These are phyloP conservation scores for Harringtonia lauricola DNA, from an alignment of 2,329 filamentous ascomycete genomes.

Conservation along the genomic window DNA sequence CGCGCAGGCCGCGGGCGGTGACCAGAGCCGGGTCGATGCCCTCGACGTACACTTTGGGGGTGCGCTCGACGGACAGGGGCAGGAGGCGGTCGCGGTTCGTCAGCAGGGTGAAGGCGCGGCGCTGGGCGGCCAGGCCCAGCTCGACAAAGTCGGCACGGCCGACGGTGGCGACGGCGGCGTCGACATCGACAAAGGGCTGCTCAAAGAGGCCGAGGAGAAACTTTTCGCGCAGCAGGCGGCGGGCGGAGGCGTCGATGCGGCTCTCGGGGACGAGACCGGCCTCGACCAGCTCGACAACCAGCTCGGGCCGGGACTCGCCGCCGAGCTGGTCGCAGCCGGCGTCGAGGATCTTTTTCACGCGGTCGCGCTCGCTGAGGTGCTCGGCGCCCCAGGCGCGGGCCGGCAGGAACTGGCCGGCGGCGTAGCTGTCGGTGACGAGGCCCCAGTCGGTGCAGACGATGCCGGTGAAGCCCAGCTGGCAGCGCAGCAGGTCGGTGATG, in stretches of 20 bases:
- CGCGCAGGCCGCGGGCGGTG: too few relatives aligned
- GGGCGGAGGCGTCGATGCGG: constrained; percentile 33
- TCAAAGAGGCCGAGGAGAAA: constrained; percentile 41
- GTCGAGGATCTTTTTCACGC: constrained; percentile 31
- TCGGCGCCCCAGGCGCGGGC: constrained; percentile 40
- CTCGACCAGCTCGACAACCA: constrained; percentile 34
- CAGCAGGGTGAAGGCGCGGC: too few relatives aligned
- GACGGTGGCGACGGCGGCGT: constrained; percentile 27
- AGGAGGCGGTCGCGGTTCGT: too few relatives aligned
- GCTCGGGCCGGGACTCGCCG: constrained; percentile 34
- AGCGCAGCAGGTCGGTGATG: constrained; percentile 34
- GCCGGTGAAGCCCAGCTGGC: constrained; percentile 36
- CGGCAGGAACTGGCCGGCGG: constrained; percentile 31
- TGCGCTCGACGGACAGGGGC: too few relatives aligned
- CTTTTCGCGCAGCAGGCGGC: constrained; percentile 35
- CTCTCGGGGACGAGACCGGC: constrained; percentile 27
- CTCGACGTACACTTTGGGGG: constrained; percentile 10
- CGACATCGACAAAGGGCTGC: constrained; percentile 35
- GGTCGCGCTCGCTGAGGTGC: constrained; percentile 27
- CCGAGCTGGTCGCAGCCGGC: constrained; percentile 42
- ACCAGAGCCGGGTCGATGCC: too few relatives aligned
- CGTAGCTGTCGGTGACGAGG: constrained; percentile 32
- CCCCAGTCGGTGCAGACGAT: constrained; percentile 44
- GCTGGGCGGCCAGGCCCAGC: constrained; percentile 23
- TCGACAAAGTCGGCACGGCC: constrained; percentile 31